phyloP scores from a whole-genome alignment of 371 early-diverging fungal species.

The Syncephalis fuscata region DNA sequence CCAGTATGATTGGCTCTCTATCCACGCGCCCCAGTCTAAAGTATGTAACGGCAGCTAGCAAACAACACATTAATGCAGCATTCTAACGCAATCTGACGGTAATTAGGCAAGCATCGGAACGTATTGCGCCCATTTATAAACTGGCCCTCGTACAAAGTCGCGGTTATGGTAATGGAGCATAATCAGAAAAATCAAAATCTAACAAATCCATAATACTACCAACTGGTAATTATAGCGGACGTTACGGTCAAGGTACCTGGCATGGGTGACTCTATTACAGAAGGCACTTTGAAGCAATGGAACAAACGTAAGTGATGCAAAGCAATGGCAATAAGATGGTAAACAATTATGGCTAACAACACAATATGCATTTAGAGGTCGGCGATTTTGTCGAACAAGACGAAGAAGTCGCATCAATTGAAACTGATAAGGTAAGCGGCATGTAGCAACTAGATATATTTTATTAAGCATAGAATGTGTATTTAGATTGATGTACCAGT shows the following conservation, averaged over 20 bases:
- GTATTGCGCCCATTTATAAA: no score
- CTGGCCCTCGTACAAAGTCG: no score
- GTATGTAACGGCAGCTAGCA: no score
- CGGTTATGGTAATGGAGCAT: neutral
- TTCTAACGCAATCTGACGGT: no score
- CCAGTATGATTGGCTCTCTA: no score
- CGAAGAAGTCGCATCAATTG: constrained; percentile 91
- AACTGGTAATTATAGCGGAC: no score
- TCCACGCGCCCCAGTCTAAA: no score
- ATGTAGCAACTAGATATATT: neutral
- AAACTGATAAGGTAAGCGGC: constrained; percentile 81
- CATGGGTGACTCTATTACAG: constrained; percentile 95
- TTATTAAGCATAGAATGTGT: constrained; percentile 1
- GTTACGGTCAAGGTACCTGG: constrained; percentile 82
- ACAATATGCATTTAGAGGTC: constrained; percentile 39
- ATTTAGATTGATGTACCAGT: constrained; percentile 58
- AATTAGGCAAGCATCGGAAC: no score
- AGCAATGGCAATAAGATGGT: neutral
- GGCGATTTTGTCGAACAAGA: constrained; percentile 90
- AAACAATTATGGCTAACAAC: neutral
- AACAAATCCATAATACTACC: no score
- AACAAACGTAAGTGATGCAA: constrained; percentile 60
- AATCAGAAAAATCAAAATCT: no score
- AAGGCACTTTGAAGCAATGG: constrained; percentile 92
- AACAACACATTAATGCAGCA: no score